Evolutionary conservation across 2,329 filamentous ascomycete genomes (phyloP), one percentile per base, ranked within the genome.

Genomic region (Penicillium olsonii): DNA sequence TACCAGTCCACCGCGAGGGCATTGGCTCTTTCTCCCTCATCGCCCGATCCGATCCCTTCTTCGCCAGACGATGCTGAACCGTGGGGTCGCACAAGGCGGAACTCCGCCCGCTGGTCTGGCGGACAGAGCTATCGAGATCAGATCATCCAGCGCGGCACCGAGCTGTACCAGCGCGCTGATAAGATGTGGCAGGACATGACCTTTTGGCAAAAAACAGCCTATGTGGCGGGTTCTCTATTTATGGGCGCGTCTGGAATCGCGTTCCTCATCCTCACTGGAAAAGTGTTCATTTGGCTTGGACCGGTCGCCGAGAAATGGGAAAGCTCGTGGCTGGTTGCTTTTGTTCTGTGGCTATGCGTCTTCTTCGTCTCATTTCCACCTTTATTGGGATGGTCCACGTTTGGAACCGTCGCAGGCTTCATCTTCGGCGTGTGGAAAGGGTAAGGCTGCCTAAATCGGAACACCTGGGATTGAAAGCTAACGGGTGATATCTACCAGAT

Each of bases 351-450:
- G 83, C 68, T 81, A 26, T 75, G 89, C 60, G 86, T 88, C 29
- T 90, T 92, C 68, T 67, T 81, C 34, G 87, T 91, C 14, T 89
- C 87, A 2, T 95, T 96, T 69, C 92, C 92, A 17, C 92, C 92
- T 2, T 71, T 95, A 61, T 87, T 96, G 55, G 92, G 92, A 12
- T 96, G 95, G 76, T 89, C 87, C 53, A 89, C 87, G 1, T 85
- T 87, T 61, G 77, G 87, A 24, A 88, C 85, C 1, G 78, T 87
- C 17, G 76, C 83, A 3, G 87, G 87, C 0, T 89, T 88, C 62
- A 81, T 90, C 14, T 89, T 86, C 67, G 87, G 87, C 0, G 80
- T 88, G 60, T 84, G 84, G 49, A 83, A 84, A 63, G 84, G 84
- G 74, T 94, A 84, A 78, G 76, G 40, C 15, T 7, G 14, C 17